Percentiles rank a stretch among this genome's conserved stretches.
phyloP scores from a whole-genome alignment of 2,329 filamentous ascomycete species.

The Exophiala sp. region DNA sequence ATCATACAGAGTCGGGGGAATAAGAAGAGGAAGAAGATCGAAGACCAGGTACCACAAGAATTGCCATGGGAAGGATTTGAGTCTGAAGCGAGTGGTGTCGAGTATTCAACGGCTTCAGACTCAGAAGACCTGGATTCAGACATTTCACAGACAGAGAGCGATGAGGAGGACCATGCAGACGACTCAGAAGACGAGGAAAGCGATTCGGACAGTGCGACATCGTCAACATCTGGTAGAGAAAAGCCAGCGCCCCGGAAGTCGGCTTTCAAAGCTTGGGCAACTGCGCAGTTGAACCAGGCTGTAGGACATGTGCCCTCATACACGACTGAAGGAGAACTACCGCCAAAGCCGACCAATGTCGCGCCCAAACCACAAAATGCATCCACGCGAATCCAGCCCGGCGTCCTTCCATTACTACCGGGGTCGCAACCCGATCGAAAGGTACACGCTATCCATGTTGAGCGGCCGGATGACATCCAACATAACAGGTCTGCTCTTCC shows the following conservation, averaged over 20 bases:
- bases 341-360: slow-evolving; percentile 23
- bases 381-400: slow-evolving; percentile 1
- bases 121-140: slow-evolving; percentile 29
- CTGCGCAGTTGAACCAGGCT: slow-evolving; percentile 77
- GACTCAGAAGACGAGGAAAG: slow-evolving; percentile 30
- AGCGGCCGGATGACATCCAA: slow-evolving; percentile 70
- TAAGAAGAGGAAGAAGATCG: slow-evolving; percentile 49
- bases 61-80: slow-evolving; percentile 44
- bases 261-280: slow-evolving; percentile 93
- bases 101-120: slow-evolving; percentile 18
- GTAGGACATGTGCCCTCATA: slow-evolving; percentile 59
- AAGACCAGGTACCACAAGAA: slow-evolving; percentile 34
- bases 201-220: slow-evolving; percentile 28
- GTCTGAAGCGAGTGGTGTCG: slow-evolving; percentile 26
- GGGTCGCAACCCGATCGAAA: slow-evolving; percentile 49
- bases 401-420: not conserved
- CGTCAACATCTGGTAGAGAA: slow-evolving; percentile 35
- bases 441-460: slow-evolving; percentile 70
- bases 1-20: slow-evolving; percentile 74
- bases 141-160: not conserved
- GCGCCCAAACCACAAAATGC: slow-evolving; percentile 1
- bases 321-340: slow-evolving; percentile 39
- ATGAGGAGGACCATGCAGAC: slow-evolving; percentile 29
- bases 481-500: slow-evolving; percentile 74
- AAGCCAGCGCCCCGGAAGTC: slow-evolving; percentile 48